Evolutionary conservation across 257 asterid genomes (phyloP), one percentile per base, ranked within the genome.

Genomic region (Ligustrum vulgare): DNA sequence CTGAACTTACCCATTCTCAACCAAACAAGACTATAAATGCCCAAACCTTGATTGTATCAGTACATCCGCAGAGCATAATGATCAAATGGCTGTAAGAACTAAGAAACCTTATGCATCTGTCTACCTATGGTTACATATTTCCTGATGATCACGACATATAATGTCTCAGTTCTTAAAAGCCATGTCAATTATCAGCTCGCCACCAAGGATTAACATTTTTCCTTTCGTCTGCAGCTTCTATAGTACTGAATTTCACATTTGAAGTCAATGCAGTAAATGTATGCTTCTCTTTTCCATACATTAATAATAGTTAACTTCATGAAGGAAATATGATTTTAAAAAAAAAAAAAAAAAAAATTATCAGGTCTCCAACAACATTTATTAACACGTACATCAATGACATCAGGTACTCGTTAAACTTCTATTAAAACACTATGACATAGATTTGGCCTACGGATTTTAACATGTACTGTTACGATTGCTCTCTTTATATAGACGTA

Each of bases 381-480:
- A 60, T 31, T 15, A 62, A 72, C 6, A 74, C 5, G 71, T 36
- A 37, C 3, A n/a, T 15, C 5, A 51, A 62, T 25, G 41, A 51
- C 74, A 35, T 36, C 9, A 72, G 66, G 72, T 25, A n/a, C 69
- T 34, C 34, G 41, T 58, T 16, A 43, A 33, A 39, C 23, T 20
- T 70, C 70, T 65, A 75, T n/a, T 56, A 15, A 60, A 67, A 58
- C 69, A 69, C 37, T 70, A 71, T 41, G 64, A 74, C 54, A 58
- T 67, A 41, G 23, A 39, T 39, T 43, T 13, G 23, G 28, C 63
- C 72, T 60, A 78, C 36, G 10, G 49, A 62, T 36, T 54, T 28
- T 33, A 41, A 23, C 36, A 70, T 47, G 9, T 70, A 28, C 31
- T 56, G 2, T 5, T 51, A 51, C 22, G 23, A 51, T 10, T 45